Conservation (phyloP, 345 rosid species). For the Isatis tinctoria region DNA sequence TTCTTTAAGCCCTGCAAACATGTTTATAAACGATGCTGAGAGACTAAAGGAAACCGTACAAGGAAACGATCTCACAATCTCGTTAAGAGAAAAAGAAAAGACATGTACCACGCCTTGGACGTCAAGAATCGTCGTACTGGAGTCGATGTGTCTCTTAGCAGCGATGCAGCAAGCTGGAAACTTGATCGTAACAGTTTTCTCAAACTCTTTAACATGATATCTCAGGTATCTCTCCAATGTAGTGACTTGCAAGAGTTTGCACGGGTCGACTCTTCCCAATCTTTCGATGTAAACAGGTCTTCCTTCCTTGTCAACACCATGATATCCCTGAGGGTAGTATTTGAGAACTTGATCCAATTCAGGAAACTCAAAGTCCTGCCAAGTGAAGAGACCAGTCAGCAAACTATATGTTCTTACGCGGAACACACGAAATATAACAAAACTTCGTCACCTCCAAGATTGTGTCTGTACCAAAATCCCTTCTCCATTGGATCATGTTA, state of each 20-base stretch:
- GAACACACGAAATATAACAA: not conserved
- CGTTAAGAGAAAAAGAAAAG: not conserved
- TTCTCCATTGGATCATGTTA: conserved; percentile 91
- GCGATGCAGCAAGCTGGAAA: conserved; percentile 88
- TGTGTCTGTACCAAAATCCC: conserved; percentile 71
- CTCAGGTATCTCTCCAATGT: conserved; percentile 67
- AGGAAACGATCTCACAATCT: not conserved
- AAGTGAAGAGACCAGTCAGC: not conserved
- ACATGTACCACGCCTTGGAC: conserved; percentile 86
- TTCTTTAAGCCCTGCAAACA: conserved; percentile 64
- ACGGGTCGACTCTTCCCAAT: conserved; percentile 73
- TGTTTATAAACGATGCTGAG: not conserved
- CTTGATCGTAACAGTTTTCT: conserved; percentile 64
- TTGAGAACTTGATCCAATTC: conserved; percentile 70
- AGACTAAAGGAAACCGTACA: not conserved
- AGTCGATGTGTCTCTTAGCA: conserved; percentile 76
- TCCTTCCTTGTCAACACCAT: conserved; percentile 92
- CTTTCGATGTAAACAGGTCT: conserved; percentile 83
- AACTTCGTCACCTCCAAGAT: conserved; percentile 56
- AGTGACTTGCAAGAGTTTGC: conserved; percentile 77
- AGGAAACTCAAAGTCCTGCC: conserved; percentile 76
- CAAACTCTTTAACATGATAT: conserved; percentile 88
- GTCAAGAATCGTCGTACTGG: conserved; percentile 81
- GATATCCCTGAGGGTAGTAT: conserved; percentile 85
- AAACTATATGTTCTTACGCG: not conserved